phyloP scores from a whole-genome alignment of 768 basidiomycete genomes.

The Boletus tylopilopsis region DNA sequence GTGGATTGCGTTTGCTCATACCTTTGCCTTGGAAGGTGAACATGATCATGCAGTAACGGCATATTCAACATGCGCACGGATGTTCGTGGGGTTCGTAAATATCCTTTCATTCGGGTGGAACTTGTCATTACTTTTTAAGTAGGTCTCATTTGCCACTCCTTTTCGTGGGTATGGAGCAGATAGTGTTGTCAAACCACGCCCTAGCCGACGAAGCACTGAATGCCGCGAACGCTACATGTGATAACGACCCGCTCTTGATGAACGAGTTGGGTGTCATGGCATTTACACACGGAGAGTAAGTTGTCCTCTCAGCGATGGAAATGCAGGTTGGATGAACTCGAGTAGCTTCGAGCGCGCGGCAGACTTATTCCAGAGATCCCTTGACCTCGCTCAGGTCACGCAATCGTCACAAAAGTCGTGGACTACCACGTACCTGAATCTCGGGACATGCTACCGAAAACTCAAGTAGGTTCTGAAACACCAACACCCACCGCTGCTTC shows the following conservation, averaged over 20 bases:
- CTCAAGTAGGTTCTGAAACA: conserved; percentile 50
- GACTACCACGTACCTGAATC: conserved; percentile 87
- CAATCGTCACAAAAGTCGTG: conserved; percentile 84
- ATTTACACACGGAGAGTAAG: conserved; percentile 81
- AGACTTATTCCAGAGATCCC: conserved; percentile 65
- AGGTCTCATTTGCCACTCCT: conserved; percentile 95
- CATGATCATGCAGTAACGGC: conserved; percentile 98
- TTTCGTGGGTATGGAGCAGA: conserved; percentile 98
- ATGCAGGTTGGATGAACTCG: conserved; percentile 25
- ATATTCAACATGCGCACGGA: conserved; percentile 92
- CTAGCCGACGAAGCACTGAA: conserved; percentile 87
- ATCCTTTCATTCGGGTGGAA: background rate
- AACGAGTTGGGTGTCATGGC: conserved; percentile 95
- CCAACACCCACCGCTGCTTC: background rate
- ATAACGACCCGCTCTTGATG: conserved; percentile 81
- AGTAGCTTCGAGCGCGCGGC: conserved; percentile 71
- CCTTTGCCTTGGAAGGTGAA: conserved; percentile 95
- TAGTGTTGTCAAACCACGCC: conserved; percentile 75
- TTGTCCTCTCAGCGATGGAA: conserved; percentile 7
- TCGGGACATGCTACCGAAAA: conserved; percentile 86
- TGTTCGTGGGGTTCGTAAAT: conserved; percentile 83
- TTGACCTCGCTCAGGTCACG: conserved; percentile 79
- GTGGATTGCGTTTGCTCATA: conserved; percentile 98
- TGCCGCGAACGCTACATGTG: conserved; percentile 77
- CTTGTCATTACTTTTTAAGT: conserved; percentile 9